Evolutionary conservation across 768 basidiomycete species (phyloP).

Genomic region (Tricholoma bakamatsutake): DNA sequence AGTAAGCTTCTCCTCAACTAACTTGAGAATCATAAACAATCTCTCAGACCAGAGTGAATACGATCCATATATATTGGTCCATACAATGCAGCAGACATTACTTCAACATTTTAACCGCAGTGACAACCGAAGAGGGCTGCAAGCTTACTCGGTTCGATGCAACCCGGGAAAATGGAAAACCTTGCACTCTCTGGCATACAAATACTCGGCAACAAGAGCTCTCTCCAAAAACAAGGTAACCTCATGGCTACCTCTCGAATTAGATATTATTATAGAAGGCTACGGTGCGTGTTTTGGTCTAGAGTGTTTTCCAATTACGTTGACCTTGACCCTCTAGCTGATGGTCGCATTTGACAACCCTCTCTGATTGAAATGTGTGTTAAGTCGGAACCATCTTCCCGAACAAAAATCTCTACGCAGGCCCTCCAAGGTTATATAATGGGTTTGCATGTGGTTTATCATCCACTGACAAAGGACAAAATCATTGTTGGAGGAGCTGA

Average conservation of each 20-base stretch:
- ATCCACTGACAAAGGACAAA: slow-evolving; percentile 52
- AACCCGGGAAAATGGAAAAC: not conserved
- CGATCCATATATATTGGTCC: slow-evolving; percentile 15
- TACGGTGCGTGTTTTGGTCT: slow-evolving; percentile 39
- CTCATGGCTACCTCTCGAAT: slow-evolving; percentile 48
- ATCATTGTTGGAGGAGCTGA: slow-evolving; percentile 71
- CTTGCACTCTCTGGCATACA: slow-evolving; percentile 24
- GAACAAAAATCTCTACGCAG: slow-evolving; percentile 36
- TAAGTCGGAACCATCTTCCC: slow-evolving; percentile 15
- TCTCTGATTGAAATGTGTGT: slow-evolving; percentile 36
- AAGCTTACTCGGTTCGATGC: slow-evolving; percentile 4
- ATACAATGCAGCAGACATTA: slow-evolving; percentile 17
- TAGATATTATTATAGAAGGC: slow-evolving; percentile 56
- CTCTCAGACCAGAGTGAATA: slow-evolving; percentile 8
- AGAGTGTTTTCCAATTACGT: not conserved
- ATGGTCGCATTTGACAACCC: slow-evolving; percentile 45
- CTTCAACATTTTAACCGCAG: slow-evolving; percentile 16
- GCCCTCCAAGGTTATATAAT: slow-evolving; percentile 44
- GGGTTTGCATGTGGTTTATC: slow-evolving; percentile 49
- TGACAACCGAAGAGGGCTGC: slow-evolving; percentile 10
- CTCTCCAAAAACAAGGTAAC: slow-evolving; percentile 23
- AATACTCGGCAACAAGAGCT: not conserved
- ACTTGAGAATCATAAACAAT: not conserved
- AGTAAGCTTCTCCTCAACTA: slow-evolving; percentile 1
- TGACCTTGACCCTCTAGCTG: slow-evolving; percentile 30